Conservation (phyloP, 192 early-diverging fungal species). For the Pecoramyces ruminantium region DNA sequence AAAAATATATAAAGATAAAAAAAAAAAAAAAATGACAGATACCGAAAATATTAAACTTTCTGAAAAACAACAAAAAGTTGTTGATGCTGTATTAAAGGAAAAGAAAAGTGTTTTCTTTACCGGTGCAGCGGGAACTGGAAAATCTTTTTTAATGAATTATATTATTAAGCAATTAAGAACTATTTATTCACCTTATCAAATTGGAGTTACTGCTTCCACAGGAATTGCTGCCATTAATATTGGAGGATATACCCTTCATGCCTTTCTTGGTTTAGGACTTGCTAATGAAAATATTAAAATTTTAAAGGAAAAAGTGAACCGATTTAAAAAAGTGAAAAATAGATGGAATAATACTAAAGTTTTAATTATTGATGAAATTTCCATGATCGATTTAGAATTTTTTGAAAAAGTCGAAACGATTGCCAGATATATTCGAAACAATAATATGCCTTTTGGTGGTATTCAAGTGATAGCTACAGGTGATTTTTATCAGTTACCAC, state of each 20-base stretch:
- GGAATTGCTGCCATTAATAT: slow-evolving; percentile 71
- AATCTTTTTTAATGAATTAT: slow-evolving; percentile 18
- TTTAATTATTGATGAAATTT: slow-evolving; percentile 63
- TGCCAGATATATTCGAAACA: slow-evolving; percentile 28
- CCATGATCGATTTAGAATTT: slow-evolving; percentile 55
- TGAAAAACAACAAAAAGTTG: slow-evolving; percentile 37
- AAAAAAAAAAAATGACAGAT: no score
- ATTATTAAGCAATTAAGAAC: slow-evolving; percentile 13
- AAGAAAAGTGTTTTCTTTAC: slow-evolving; percentile 53
- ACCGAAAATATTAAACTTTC: not conserved
- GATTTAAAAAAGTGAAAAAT: slow-evolving; percentile 13
- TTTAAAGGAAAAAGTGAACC: slow-evolving; percentile 13
- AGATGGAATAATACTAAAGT: slow-evolving; percentile 46
- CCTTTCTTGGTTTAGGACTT: slow-evolving; percentile 49
- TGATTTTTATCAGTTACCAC: slow-evolving; percentile 70
- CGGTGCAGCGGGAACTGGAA: slow-evolving; percentile 48
- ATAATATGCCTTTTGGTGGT: slow-evolving; percentile 46
- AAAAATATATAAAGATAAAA: no score
- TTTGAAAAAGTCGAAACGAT: slow-evolving; percentile 57
- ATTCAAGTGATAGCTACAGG: slow-evolving; percentile 58
- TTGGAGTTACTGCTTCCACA: slow-evolving; percentile 53
- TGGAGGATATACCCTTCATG: slow-evolving; percentile 54
- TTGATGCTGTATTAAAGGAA: slow-evolving; percentile 38
- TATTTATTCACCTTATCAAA: slow-evolving; percentile 1
- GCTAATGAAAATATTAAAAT: slow-evolving; percentile 14